These are phyloP conservation scores for Chaetothyriales sp. DNA, from an alignment of 2,329 filamentous ascomycete species.

Conservation along the genomic window DNA sequence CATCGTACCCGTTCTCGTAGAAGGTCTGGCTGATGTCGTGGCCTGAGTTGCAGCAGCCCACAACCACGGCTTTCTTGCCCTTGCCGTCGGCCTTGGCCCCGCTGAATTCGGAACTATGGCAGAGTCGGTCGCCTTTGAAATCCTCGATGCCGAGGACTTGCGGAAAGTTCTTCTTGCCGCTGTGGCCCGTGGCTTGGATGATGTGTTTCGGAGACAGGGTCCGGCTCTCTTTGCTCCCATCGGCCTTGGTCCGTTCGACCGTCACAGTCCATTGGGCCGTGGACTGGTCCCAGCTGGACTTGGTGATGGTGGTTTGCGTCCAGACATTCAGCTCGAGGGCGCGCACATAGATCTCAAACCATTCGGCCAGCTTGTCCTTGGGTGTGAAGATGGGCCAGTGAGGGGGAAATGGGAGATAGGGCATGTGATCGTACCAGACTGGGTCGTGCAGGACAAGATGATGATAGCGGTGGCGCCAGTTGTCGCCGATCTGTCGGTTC, in stretches of 20 bases:
- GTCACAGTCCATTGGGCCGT: slow-evolving; percentile 41
- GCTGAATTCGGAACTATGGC: slow-evolving; percentile 47
- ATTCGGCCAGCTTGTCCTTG: slow-evolving; percentile 56
- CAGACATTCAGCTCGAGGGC: slow-evolving; percentile 55
- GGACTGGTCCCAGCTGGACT: slow-evolving; percentile 36
- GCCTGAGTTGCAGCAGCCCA: slow-evolving; percentile 54
- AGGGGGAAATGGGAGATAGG: slow-evolving; percentile 26
- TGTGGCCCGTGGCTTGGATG: slow-evolving; percentile 53
- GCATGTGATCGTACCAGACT: slow-evolving; percentile 34
- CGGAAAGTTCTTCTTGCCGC: slow-evolving; percentile 45
- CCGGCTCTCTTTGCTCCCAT: slow-evolving; percentile 31
- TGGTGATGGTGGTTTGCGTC: slow-evolving; percentile 37
- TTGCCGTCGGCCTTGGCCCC: slow-evolving; percentile 35
- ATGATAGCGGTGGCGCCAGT: slow-evolving; percentile 48
- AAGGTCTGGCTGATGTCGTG: slow-evolving; percentile 48
- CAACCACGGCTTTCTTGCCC: slow-evolving; percentile 47
- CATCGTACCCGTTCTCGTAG: slow-evolving; percentile 48
- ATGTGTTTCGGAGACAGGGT: slow-evolving; percentile 48
- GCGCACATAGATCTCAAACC: slow-evolving; percentile 50
- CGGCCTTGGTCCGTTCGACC: slow-evolving; percentile 29
- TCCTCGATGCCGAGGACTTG: slow-evolving; percentile 33
- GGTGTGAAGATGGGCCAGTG: slow-evolving; percentile 57
- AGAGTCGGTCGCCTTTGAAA: slow-evolving; percentile 45
- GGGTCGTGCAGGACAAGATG: slow-evolving; percentile 55
- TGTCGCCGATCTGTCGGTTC: slow-evolving; percentile 45